Conservation (phyloP, 2,329 filamentous ascomycete species). For the Teratosphaeriaceae sp. region DNA sequence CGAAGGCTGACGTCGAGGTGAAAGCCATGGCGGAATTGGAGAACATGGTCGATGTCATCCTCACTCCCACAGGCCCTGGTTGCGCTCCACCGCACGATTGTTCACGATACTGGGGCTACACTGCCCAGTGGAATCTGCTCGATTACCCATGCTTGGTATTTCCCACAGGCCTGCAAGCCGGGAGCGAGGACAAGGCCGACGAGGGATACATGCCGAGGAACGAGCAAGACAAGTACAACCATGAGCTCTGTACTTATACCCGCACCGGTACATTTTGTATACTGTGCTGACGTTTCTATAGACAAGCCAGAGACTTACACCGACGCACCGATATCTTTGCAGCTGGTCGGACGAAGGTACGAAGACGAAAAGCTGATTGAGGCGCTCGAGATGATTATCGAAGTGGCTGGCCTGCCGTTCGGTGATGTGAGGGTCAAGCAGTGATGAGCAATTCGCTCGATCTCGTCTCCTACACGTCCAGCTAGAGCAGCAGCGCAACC, state of each 20-base stretch:
- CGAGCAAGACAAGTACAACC: slow-evolving; percentile 43
- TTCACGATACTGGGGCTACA: slow-evolving; percentile 59
- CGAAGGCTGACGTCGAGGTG: slow-evolving; percentile 6
- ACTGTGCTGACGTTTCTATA: slow-evolving; percentile 23
- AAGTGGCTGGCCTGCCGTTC: slow-evolving; percentile 22
- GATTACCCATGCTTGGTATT: slow-evolving; percentile 54
- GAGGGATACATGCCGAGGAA: slow-evolving; percentile 34
- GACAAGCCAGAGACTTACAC: slow-evolving; percentile 37
- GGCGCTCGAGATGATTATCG: slow-evolving; percentile 31
- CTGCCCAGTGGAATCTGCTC: slow-evolving; percentile 60
- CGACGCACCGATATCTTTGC: slow-evolving; percentile 46
- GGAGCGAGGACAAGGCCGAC: slow-evolving; percentile 34
- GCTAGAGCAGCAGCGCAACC: not conserved
- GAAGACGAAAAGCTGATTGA: slow-evolving; percentile 49
- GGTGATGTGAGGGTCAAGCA: not conserved
- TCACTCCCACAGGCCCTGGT: slow-evolving; percentile 53
- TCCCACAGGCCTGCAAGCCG: slow-evolving; percentile 46
- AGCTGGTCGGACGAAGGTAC: slow-evolving; percentile 47
- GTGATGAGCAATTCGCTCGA: not conserved
- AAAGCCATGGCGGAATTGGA: slow-evolving; percentile 11
- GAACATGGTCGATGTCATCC: slow-evolving; percentile 51
- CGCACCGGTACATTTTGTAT: not conserved
- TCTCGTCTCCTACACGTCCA: too few species aligned
- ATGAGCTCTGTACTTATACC: slow-evolving; percentile 37
- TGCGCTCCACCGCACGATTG: slow-evolving; percentile 48